Percentiles rank a stretch among this genome's conserved stretches.
These are phyloP conservation scores for Kernera saxatilis DNA, from an alignment of 345 rosid genomes.

Conservation along the genomic window DNA sequence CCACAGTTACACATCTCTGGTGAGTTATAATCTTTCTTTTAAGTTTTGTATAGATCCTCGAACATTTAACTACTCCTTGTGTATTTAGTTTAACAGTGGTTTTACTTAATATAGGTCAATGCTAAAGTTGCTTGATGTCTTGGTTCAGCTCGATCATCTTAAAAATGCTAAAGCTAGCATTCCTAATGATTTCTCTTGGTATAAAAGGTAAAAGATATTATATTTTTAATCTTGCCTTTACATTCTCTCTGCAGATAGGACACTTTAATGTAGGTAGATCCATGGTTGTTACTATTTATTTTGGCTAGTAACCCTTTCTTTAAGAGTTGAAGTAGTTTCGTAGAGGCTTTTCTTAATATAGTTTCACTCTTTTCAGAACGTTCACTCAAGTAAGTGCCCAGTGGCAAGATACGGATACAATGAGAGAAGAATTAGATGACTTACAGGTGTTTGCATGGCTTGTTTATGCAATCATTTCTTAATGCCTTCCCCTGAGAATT, in stretches of 20 bases:
- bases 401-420: constrained; percentile 98
- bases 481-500: not conserved
- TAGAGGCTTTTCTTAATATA: not conserved
- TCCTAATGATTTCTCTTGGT: constrained; percentile 99
- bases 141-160: constrained; percentile 98
- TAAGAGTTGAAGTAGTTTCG: constrained; percentile 1
- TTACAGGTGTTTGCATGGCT: constrained; percentile 56
- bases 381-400: constrained; percentile 97
- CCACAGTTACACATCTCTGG: constrained; percentile 94
- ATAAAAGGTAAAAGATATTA: constrained; percentile 60
- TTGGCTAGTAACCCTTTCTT: not conserved
- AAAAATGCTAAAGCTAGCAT: constrained; percentile 99
- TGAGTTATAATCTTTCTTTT: constrained; percentile 21
- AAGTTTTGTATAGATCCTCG: not conserved
- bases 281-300: not conserved
- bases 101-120: constrained; percentile 62
- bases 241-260: not conserved
- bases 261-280: not conserved
- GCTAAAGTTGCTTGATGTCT: constrained; percentile 90
- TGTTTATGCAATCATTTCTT: not conserved
- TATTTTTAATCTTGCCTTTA: not conserved
- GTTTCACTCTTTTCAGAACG: constrained; percentile 51
- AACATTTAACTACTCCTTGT: not conserved
- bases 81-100: constrained; percentile 1
- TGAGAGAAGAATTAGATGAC: constrained; percentile 99